Evolutionary conservation across 441 rosid genomes (phyloP), one percentile per base, ranked within the genome.

Genomic region (Erodium trifolium): DNA sequence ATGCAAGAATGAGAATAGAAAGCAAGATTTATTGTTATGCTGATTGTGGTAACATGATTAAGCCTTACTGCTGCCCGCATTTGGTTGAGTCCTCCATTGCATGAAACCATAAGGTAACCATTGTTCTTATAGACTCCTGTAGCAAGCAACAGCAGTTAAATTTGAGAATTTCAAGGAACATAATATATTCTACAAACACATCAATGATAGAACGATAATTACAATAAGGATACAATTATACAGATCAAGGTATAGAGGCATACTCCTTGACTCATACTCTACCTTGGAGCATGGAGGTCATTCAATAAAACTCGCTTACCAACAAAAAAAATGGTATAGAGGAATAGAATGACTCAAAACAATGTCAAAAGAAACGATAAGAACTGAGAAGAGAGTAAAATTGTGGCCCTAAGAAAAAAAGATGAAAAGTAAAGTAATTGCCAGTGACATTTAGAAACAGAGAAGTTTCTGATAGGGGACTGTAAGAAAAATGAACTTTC

Each of bases 21-120:
- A 47, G 17, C 31, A 11, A 53, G 34, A 63, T 43, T 43, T 43
- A 43, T 43, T 1, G 49, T 69, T 16, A 27, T 11, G 17, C 57
- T 63, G 34, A 11, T 23, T 34, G 43, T 51, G 19, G n/a, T 12
- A 23, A 59, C 55, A 53, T 10, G 7, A 43, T 43, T 27, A 39
- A 39, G 60, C 41, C 87, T 80, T 69, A 88, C 94, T 0, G 91
- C 94, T 39, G 94, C 86, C 78, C 94, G 81, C 94, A 88, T 88
- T 73, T 88, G 94, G 77, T 88, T 88, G 70, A 88, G 91, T 72
- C 94, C 94, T 78, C 94, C 94, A 77, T 88, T 88, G 69, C 89
- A 88, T 14, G 94, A 88, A 75, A 88, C 85, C 87, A 85, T 78
- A 63, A 88, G 83, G 76, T 88, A 88, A 35, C 94, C 94, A 75